These are phyloP conservation scores for Penicillium sp. DNA, from an alignment of 2,329 filamentous ascomycete genomes.

Conservation along the genomic window DNA sequence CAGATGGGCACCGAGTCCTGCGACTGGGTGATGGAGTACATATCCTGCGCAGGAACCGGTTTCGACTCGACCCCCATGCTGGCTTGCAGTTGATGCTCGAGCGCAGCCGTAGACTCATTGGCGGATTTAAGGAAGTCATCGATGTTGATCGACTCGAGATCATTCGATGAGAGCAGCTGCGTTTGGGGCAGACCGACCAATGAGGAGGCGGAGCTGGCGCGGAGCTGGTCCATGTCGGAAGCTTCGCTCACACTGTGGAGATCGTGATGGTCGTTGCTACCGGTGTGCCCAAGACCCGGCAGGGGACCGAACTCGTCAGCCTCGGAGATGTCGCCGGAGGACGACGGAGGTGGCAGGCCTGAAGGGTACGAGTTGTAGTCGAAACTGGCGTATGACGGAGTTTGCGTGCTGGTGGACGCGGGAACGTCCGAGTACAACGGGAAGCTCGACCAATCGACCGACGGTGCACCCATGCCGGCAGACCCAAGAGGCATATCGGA, in stretches of 20 bases:
- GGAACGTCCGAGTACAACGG: slow-evolving; percentile 42
- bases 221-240: slow-evolving; percentile 42
- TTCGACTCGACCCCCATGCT: slow-evolving; percentile 38
- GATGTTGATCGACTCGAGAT: slow-evolving; percentile 43
- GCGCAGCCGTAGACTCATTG: slow-evolving; percentile 40
- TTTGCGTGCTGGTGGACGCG: slow-evolving; percentile 42
- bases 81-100: slow-evolving; percentile 42
- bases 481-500: slow-evolving; percentile 40
- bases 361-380: slow-evolving; percentile 43
- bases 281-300: slow-evolving; percentile 27
- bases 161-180: slow-evolving; percentile 41
- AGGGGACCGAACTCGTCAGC: slow-evolving; percentile 44
- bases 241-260: slow-evolving; percentile 43
- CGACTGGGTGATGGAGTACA: slow-evolving; percentile 29
- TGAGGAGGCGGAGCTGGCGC: slow-evolving; percentile 44
- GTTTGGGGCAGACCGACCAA: slow-evolving; percentile 43
- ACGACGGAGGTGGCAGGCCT: slow-evolving; percentile 44
- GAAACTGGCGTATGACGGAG: slow-evolving; percentile 48
- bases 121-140: slow-evolving; percentile 46
- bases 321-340: slow-evolving; percentile 51
- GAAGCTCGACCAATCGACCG: slow-evolving; percentile 51
- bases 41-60: slow-evolving; percentile 28
- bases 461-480: slow-evolving; percentile 40
- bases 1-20: slow-evolving; percentile 33
- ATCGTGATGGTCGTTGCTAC: slow-evolving; percentile 35